These are phyloP conservation scores for Dovyalis caffra DNA, from an alignment of 345 rosid genomes.

Conservation along the genomic window DNA sequence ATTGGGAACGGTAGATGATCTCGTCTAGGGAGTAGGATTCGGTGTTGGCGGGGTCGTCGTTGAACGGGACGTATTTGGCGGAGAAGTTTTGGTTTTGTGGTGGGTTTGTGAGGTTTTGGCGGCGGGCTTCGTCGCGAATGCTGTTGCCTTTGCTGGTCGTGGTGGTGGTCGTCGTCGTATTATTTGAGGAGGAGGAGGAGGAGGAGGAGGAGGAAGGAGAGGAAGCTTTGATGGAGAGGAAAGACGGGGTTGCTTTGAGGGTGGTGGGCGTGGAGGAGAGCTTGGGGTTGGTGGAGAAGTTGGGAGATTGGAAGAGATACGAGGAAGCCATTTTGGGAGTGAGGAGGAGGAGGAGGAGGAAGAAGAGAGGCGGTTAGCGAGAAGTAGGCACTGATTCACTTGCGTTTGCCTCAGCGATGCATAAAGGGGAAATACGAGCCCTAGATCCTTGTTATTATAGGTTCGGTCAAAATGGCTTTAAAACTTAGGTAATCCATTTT, in stretches of 20 bases:
- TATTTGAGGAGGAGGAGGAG: conserved; percentile 7
- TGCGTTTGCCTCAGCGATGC: too few species aligned
- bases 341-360: background rate
- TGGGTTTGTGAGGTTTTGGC: conserved; percentile 25
- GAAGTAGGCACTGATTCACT: too few species aligned
- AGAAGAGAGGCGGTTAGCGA: background rate
- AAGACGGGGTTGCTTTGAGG: conserved; percentile 13
- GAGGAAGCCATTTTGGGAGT: conserved; percentile 32
- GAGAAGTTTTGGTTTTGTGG: conserved; percentile 29
- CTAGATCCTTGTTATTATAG: too few species aligned
- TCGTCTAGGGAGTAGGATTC: conserved; percentile 32
- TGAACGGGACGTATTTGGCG: conserved; percentile 62
- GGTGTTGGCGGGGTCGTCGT: conserved; percentile 22
- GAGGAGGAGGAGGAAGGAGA: background rate
- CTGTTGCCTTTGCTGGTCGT: conserved; percentile 17
- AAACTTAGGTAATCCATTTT: too few species aligned
- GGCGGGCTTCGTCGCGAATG: conserved; percentile 60
- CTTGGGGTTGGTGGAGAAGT: background rate
- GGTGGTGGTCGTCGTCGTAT: conserved; percentile 7
- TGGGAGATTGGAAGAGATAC: conserved; percentile 12
- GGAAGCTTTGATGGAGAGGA: conserved; percentile 10
- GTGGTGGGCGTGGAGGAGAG: background rate
- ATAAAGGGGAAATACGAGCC: too few species aligned
- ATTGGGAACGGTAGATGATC: conserved; percentile 26
- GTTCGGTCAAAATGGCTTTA: too few species aligned